Evolutionary conservation across 805 yeast genomes (phyloP).

Genomic region (Ogataea zsoltii): DNA sequence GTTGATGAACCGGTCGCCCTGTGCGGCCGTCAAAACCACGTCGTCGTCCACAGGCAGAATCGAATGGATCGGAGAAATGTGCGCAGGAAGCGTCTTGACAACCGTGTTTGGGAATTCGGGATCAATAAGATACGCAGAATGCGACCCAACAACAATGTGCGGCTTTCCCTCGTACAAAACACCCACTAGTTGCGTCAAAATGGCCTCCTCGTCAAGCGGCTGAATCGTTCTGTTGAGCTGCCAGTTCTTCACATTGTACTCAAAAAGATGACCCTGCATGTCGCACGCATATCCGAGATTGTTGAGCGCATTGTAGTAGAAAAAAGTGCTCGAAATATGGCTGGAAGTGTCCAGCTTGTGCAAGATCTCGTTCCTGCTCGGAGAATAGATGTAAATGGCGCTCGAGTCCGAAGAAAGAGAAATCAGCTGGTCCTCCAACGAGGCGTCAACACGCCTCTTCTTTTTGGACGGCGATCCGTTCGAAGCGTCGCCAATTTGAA

Average conservation of each 20-base stretch:
- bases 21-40: constrained; percentile 66
- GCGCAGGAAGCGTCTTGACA: constrained; percentile 68
- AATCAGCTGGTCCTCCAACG: constrained; percentile 45
- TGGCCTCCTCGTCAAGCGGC: constrained; percentile 31
- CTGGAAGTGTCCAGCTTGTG: constrained; percentile 41
- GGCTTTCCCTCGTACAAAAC: constrained; percentile 30
- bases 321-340: constrained; percentile 37
- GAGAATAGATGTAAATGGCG: constrained; percentile 63
- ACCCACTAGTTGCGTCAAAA: constrained; percentile 25
- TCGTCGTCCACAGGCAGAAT: constrained; percentile 43
- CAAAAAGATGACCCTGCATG: constrained; percentile 53
- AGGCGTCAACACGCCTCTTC: constrained; percentile 28
- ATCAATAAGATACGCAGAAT: constrained; percentile 59
- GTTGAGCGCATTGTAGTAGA: constrained; percentile 44
- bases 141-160: constrained; percentile 64
- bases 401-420: constrained; percentile 71
- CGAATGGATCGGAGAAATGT: constrained; percentile 64
- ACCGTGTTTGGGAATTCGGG: constrained; percentile 37
- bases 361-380: constrained; percentile 57
- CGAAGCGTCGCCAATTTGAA: constrained; percentile 24
- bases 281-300: constrained; percentile 61
- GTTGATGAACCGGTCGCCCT: constrained; percentile 80
- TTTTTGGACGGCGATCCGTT: constrained; percentile 24
- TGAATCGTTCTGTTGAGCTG: constrained; percentile 43
- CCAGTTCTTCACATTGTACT: constrained; percentile 59